Evolutionary conservation across 1,284 basidiomycete genomes (phyloP), one percentile per base, ranked within the genome.

Genomic region (Termitomyces sp.): DNA sequence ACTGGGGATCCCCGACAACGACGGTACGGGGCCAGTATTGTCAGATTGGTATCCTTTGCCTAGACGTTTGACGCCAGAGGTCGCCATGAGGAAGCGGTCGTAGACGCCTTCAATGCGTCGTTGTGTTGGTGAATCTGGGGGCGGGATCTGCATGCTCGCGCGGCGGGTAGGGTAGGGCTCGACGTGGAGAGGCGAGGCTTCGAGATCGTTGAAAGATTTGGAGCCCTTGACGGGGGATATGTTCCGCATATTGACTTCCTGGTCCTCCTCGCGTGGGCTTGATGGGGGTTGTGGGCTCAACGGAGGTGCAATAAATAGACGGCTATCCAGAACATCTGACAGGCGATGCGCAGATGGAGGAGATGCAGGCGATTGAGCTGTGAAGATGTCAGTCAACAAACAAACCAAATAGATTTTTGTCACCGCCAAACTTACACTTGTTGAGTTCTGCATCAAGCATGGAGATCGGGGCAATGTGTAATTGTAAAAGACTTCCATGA

Each of bases 21-120:
- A 59, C 1, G 79, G 3, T 1, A 12, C n/a, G 3, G 3, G n/a
- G 3, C 12, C 26, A 40, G 68, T 48, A 57, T 78, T 78, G 49
- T 87, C 80, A 1, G 86, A 88, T 67, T 90, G 84, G 61, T 90
- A 90, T 10, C 88, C 87, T 61, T 81, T 84, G 2, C 87, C 87
- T 9, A 84, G 70, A 17, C 87, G 84, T 64, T 84, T 88, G 39
- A 90, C 85, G 30, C 84, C 84, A 4, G 83, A 80, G 0, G 86
- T 86, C 7, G 86, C 83, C 84, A 88, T 87, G 30, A 90, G 73
- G 73, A 90, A 85, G 39, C 84, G 79, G 61, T 90, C 88, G 59
- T 90, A 90, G 10, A 86, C 83, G 50, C 79, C 80, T 69, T 90
- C 88, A 24, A 86, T 62, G 41, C 76, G 78, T 33, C 77, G 80